A percentile compares a stretch with the other conserved stretches of the same genome.
Conservation (phyloP, 371 early-diverging fungal genomes). For the Capillidium heterosporum region DNA sequence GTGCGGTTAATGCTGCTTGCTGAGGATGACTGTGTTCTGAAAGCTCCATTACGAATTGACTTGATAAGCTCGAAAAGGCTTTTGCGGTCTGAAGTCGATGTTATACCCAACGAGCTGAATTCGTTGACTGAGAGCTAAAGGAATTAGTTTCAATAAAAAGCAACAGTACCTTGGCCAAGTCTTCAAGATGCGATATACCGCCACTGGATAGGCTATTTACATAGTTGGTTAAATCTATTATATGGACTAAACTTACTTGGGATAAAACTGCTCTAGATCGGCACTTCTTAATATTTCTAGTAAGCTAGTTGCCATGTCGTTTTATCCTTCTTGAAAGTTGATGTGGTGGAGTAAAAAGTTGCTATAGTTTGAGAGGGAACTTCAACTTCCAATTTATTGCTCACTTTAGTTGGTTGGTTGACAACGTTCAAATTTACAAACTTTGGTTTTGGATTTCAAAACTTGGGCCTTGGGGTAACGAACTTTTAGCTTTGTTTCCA, state of each 20-base stretch:
- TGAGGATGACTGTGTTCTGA: background rate
- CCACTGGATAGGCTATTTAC: conserved; percentile 3
- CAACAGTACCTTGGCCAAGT: background rate
- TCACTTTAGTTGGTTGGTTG: no score
- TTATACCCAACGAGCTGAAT: background rate
- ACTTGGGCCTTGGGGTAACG: no score
- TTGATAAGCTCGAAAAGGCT: background rate
- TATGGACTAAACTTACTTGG: conserved; percentile 7
- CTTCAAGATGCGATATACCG: background rate
- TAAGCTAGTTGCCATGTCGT: conserved; percentile 4
- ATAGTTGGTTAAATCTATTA: background rate
- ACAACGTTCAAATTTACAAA: no score
- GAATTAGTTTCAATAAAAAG: background rate
- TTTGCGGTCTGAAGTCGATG: background rate
- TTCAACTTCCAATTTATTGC: no score
- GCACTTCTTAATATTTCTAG: conserved; percentile 18
- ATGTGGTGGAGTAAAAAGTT: no score
- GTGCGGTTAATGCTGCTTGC: background rate
- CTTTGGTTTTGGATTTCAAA: no score
- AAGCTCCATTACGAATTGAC: background rate
- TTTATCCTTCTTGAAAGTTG: no score
- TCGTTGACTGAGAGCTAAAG: background rate
- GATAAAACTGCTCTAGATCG: conserved; percentile 16
- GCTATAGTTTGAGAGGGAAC: no score
- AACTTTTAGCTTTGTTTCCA: no score